Percentiles rank a stretch among this genome's conserved stretches.
phyloP scores from a whole-genome alignment of 192 early-diverging fungal species.

The Anaeromyces robustus region DNA sequence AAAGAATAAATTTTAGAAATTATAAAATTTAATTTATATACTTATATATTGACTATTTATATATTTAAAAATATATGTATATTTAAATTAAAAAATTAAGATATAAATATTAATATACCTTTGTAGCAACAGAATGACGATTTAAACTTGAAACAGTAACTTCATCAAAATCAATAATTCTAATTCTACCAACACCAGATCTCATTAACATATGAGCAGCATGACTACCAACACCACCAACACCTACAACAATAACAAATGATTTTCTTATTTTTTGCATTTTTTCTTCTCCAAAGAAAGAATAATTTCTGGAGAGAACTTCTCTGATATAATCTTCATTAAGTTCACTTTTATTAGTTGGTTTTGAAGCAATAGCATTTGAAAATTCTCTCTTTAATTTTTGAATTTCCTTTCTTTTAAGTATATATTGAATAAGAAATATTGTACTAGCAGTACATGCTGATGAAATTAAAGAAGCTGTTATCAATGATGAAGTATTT shows the following conservation, averaged over 20 bases:
- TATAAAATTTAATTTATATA: too few relatives aligned
- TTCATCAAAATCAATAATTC: conserved; percentile 96
- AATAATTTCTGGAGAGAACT: conserved; percentile 72
- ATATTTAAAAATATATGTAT: too few relatives aligned
- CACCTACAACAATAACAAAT: conserved; percentile 88
- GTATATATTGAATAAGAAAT: neutral
- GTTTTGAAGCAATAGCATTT: neutral
- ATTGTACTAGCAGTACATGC: neutral
- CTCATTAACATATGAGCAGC: conserved; percentile 79
- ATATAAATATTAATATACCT: neutral
- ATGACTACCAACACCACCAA: conserved; percentile 77
- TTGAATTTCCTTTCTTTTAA: neutral
- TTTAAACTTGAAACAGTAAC: conserved; percentile 88
- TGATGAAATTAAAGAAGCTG: neutral
- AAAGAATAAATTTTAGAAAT: too few relatives aligned
- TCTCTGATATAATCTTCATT: conserved; percentile 64
- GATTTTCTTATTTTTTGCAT: conserved; percentile 51
- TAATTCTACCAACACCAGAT: conserved; percentile 67
- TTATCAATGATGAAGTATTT: neutral
- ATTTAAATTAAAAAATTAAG: too few relatives aligned
- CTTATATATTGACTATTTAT: too few relatives aligned
- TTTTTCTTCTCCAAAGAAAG: conserved; percentile 75
- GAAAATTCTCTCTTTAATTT: neutral
- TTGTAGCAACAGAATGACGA: conserved; percentile 41
- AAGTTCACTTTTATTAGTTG: conserved; percentile 1